phyloP scores from a whole-genome alignment of 495 filamentous ascomycete genomes.

The Aspergillus sparsus region DNA sequence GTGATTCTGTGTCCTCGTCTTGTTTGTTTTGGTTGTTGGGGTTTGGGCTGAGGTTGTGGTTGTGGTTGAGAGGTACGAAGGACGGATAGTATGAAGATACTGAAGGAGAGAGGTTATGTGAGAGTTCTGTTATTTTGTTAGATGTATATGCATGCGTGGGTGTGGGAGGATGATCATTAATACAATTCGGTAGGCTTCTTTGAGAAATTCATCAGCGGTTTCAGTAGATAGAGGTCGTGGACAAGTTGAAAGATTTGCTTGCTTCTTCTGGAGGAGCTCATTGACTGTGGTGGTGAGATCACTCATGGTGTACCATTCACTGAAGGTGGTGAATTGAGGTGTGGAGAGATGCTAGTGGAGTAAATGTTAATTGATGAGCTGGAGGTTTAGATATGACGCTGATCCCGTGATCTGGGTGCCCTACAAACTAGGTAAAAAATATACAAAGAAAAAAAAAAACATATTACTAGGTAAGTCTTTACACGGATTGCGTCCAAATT shows the following conservation, averaged over 20 bases:
- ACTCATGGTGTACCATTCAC: constrained; percentile 48
- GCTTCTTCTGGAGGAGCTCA: constrained; percentile 52
- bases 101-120: constrained; percentile 74
- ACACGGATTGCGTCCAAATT: too few species aligned
- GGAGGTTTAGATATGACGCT: constrained; percentile 3
- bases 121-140: constrained; percentile 62
- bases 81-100: constrained; percentile 80
- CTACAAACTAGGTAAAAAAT: constrained; percentile 26
- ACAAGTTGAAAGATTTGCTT: neutral
- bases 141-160: constrained; percentile 4
- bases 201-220: constrained; percentile 82
- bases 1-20: too few species aligned
- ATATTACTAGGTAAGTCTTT: neutral
- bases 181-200: constrained; percentile 94
- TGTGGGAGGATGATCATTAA: constrained; percentile 28
- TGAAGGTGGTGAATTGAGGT: constrained; percentile 10
- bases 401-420: constrained; percentile 26
- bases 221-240: constrained; percentile 39
- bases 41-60: constrained; percentile 40
- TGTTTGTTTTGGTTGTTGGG: constrained; percentile 30
- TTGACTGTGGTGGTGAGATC: constrained; percentile 70
- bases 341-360: constrained; percentile 13
- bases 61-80: constrained; percentile 81
- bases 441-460: constrained; percentile 27
- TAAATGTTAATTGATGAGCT: constrained; percentile 14